Percentiles rank a stretch among this genome's conserved stretches.
Conservation (phyloP, 2,329 filamentous ascomycete species). For the Curvularia lunata region DNA sequence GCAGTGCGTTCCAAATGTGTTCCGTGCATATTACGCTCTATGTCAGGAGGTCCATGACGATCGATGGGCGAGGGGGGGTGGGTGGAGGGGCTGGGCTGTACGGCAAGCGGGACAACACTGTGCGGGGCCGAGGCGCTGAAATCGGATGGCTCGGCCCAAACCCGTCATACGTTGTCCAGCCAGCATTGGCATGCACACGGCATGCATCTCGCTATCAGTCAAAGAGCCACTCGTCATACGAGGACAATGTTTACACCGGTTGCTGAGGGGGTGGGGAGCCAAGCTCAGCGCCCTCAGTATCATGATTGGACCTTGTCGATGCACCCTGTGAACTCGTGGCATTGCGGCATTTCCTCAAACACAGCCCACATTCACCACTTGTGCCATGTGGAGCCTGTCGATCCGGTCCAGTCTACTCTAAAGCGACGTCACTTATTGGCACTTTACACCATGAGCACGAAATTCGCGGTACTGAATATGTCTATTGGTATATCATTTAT, state of each 20-base stretch:
- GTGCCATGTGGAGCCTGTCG: slow-evolving; percentile 21
- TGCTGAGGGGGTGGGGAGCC: background rate
- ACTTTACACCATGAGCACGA: slow-evolving; percentile 9
- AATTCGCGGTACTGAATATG: slow-evolving; percentile 4
- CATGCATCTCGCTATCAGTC: slow-evolving; percentile 10
- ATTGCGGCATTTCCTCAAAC: slow-evolving; percentile 20
- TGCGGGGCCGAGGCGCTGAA: slow-evolving; percentile 31
- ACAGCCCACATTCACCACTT: slow-evolving; percentile 16
- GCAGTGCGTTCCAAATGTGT: slow-evolving; percentile 23
- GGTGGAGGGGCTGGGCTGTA: slow-evolving; percentile 22
- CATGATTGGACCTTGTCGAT: background rate
- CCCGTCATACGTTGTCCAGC: slow-evolving; percentile 8
- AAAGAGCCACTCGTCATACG: slow-evolving; percentile 11
- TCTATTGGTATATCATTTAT: background rate
- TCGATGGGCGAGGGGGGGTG: slow-evolving; percentile 21
- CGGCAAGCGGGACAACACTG: slow-evolving; percentile 12
- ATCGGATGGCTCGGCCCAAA: slow-evolving; percentile 32
- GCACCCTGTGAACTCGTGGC: background rate
- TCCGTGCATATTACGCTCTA: slow-evolving; percentile 22
- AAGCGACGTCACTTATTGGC: slow-evolving; percentile 22
- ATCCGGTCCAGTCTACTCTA: slow-evolving; percentile 26
- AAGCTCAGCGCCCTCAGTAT: slow-evolving; percentile 5
- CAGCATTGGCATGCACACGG: slow-evolving; percentile 8
- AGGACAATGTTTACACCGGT: slow-evolving; percentile 2
- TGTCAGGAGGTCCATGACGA: slow-evolving; percentile 37